Evolutionary conservation across 164 flowering plant species (phyloP).

Genomic region (Magnolia changhungtana): DNA sequence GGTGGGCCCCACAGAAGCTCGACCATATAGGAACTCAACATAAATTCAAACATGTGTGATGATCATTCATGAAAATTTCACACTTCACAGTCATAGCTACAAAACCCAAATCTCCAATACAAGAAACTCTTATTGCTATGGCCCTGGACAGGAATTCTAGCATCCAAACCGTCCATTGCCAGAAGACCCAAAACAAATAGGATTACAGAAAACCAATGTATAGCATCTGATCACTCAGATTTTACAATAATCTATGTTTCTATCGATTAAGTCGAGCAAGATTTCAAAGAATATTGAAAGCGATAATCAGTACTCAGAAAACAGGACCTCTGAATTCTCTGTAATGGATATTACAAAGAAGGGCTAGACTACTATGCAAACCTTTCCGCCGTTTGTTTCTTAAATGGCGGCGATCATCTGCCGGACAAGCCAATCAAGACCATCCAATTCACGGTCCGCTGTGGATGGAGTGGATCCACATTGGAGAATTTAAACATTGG

Average conservation of each 20-base stretch:
- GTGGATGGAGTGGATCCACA: not conserved
- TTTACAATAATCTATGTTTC: not conserved
- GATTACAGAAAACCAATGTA: not conserved
- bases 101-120: not conserved
- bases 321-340: conserved; percentile 7
- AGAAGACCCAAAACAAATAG: conserved; percentile 1
- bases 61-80: too few relatives aligned
- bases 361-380: not conserved
- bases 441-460: not conserved
- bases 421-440: not conserved
- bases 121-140: not conserved
- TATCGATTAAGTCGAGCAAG: conserved; percentile 1
- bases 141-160: not conserved
- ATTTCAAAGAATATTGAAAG: conserved; percentile 2
- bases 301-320: not conserved
- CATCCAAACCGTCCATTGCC: not conserved
- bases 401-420: not conserved
- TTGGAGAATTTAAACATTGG: not conserved
- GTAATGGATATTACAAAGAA: not conserved
- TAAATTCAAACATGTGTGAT: too few relatives aligned
- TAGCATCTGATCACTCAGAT: not conserved
- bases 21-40: too few relatives aligned
- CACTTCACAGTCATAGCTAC: too few relatives aligned
- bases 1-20: too few relatives aligned
- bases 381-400: not conserved